Evolutionary conservation across 306 rosid genomes (phyloP), one percentile per base, ranked within the genome.

Genomic region (Cicer pinnatifidum): DNA sequence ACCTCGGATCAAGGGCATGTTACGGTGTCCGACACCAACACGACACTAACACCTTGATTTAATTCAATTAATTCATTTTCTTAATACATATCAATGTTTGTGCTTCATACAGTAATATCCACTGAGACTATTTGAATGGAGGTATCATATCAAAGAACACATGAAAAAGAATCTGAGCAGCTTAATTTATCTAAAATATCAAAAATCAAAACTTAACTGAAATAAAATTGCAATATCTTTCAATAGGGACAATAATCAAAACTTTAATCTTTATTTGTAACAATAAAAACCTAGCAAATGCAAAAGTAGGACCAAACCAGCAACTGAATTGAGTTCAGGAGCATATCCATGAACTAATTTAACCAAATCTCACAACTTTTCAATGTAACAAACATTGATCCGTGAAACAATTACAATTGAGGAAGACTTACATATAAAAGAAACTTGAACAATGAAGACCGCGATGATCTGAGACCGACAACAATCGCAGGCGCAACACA

Each of bases 381-480:
- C 19, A 13, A 8, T 13, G 48, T 13, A 33, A 23, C 7, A 64
- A 35, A 75, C 33, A 63, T 20, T 23, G 81, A 76, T 76, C 51
- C 3, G 63, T 62, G 20, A 52, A 54, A 70, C 1, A 53, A 53
- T 7, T 17, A 28, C 3, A 38, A 76, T 70, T n/a, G 57, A 76
- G 50, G 65, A 39, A 46, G 59, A 48, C 57, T 45, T 72, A 59
- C 79, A 37, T 54, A 16, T 16, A 8, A 59, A 57, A 71, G 37
- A 44, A 46, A 40, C 48, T 59, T 60, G 68, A 35, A 66, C 11
- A 51, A 56, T 46, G 77, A 54, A 74, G 63, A 73, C 47, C n/a
- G 51, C 23, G 80, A 17, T 71, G 84, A 86, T 78, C 75, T 44
- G 56, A 7, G 47, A 58, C 20, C 11, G 69, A 48, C 19, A 70